Evolutionary conservation across 169 alveolate species (phyloP).

Genomic region (Toxoplasma gondii): DNA sequence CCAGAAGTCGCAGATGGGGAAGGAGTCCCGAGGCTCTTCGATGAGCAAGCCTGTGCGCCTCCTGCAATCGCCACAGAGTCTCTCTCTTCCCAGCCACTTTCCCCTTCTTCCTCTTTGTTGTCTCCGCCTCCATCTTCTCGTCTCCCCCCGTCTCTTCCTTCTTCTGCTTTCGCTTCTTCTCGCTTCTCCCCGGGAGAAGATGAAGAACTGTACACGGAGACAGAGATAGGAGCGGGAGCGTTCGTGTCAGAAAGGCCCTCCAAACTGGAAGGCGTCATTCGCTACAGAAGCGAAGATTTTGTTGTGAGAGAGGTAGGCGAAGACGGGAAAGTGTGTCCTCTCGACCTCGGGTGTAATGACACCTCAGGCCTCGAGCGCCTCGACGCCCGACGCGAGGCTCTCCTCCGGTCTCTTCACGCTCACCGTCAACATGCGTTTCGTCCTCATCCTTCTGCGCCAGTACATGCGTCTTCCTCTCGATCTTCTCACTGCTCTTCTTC

Average conservation of each 20-base stretch:
- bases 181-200: background rate
- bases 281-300: conserved; percentile 33
- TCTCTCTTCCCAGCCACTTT: background rate
- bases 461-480: too few species aligned
- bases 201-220: conserved; percentile 3
- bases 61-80: too few species aligned
- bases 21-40: too few species aligned
- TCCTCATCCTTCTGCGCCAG: background rate
- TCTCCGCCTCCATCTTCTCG: too few species aligned
- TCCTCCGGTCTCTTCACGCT: background rate
- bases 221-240: conserved; percentile 26
- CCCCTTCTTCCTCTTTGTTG: background rate
- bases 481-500: background rate
- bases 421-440: background rate
- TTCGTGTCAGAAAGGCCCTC: background rate
- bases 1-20: background rate
- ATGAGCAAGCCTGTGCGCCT: too few species aligned
- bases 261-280: background rate
- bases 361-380: background rate
- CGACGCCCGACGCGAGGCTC: background rate
- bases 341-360: background rate
- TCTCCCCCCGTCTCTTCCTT: background rate
- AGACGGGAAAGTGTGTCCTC: background rate
- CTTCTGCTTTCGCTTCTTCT: background rate
- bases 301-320: conserved; percentile 1